A percentile compares a stretch with the other conserved stretches of the same genome.
Conservation (phyloP, 2,329 filamentous ascomycete genomes). For the Fusarium nurragi region DNA sequence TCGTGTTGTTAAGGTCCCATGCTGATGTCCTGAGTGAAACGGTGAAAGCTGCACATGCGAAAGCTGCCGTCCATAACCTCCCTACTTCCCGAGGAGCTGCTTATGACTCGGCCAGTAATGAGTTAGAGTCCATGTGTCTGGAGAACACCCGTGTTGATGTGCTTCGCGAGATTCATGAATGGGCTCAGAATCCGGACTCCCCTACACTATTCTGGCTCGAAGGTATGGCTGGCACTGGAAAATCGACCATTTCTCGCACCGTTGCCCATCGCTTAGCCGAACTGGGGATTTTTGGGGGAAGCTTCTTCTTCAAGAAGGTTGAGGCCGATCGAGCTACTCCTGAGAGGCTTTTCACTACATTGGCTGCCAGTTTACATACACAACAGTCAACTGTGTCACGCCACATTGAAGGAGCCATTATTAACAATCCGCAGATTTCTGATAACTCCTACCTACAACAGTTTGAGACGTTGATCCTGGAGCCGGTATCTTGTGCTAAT, state of each 20-base stretch:
- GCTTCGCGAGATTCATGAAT: neutral
- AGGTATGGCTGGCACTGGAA: slow-evolving; percentile 1
- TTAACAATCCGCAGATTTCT: slow-evolving; percentile 44
- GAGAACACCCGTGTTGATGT: neutral
- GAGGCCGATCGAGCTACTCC: slow-evolving; percentile 51
- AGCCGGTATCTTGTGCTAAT: slow-evolving; percentile 43
- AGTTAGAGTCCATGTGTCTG: neutral
- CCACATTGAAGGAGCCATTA: slow-evolving; percentile 45
- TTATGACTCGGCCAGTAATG: neutral
- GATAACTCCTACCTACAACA: slow-evolving; percentile 48
- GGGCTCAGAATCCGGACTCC: neutral
- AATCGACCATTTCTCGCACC: slow-evolving; percentile 42
- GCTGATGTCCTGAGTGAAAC: neutral
- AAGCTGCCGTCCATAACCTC: neutral
- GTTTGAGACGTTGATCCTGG: slow-evolving; percentile 50
- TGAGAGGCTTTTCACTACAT: slow-evolving; percentile 52
- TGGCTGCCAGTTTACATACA: slow-evolving; percentile 48
- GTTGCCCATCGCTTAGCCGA: slow-evolving; percentile 47
- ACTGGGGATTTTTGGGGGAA: neutral
- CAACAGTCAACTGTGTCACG: slow-evolving; percentile 43
- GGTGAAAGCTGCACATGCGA: neutral
- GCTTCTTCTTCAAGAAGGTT: slow-evolving; percentile 47
- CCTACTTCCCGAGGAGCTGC: neutral
- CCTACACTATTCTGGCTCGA: neutral
- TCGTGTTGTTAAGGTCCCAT: no score